phyloP scores from a whole-genome alignment of 805 yeast species.

The Ogataea henricii region DNA sequence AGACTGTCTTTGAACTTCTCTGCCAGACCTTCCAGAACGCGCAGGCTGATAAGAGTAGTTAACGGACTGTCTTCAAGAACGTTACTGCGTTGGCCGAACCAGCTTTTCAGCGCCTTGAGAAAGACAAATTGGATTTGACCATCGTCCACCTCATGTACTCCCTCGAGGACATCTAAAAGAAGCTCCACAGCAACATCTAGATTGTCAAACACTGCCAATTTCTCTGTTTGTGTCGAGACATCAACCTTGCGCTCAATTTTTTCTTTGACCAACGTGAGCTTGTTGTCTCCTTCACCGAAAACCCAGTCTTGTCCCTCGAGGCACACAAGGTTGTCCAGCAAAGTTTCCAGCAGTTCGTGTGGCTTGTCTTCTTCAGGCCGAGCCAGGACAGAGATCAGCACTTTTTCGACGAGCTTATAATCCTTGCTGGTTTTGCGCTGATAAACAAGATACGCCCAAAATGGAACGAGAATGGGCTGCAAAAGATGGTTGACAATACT shows the following conservation, averaged over 20 bases:
- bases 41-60: slow-evolving; percentile 56
- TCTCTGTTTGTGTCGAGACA: neutral
- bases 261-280: slow-evolving; percentile 30
- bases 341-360: slow-evolving; percentile 10
- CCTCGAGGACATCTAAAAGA: slow-evolving; percentile 20
- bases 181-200: slow-evolving; percentile 46
- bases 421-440: slow-evolving; percentile 36
- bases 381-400: slow-evolving; percentile 38
- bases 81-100: slow-evolving; percentile 47
- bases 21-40: slow-evolving; percentile 63
- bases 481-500: slow-evolving; percentile 39
- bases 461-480: slow-evolving; percentile 30
- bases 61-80: slow-evolving; percentile 48
- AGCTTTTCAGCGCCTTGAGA: slow-evolving; percentile 53
- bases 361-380: slow-evolving; percentile 19
- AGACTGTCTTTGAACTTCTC: slow-evolving; percentile 58
- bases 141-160: slow-evolving; percentile 50
- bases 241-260: slow-evolving; percentile 8
- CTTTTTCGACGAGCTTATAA: slow-evolving; percentile 37
- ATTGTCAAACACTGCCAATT: slow-evolving; percentile 38
- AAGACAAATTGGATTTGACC: slow-evolving; percentile 49
- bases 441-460: slow-evolving; percentile 49
- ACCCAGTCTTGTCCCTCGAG: slow-evolving; percentile 41
- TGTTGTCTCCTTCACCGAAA: slow-evolving; percentile 45
- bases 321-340: slow-evolving; percentile 23